Evolutionary conservation across 2,329 filamentous ascomycete species (phyloP), one percentile per base, ranked within the genome.

Genomic region (Fusarium aywerte): DNA sequence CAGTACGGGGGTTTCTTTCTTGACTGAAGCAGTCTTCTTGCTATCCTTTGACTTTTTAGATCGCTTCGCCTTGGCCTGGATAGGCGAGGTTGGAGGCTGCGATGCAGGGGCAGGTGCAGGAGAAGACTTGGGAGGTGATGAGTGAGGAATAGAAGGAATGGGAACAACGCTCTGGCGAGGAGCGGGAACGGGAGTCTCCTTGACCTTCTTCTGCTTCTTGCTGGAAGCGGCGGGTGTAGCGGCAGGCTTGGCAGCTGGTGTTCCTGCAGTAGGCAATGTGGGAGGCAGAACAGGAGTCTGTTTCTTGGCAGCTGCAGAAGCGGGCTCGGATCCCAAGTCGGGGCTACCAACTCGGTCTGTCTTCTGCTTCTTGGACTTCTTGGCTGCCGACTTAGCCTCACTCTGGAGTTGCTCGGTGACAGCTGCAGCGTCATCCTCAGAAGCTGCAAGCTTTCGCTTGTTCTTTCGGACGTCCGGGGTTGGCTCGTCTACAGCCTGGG

Each of bases 321-420:
- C 68, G 16, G 71, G 63, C 39, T 76, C 75, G 6, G 76, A 77
- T 29, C 77, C 77, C 10, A 79, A 70, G 43, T 78, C 78, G 7
- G 74, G 77, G 67, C 78, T 80, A 20, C 67, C 73, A 33, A 42
- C 55, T 50, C 76, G 73, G 39, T 66, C 68, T 35, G 75, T 76
- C 69, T 78, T 80, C 58, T 78, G 79, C 68, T 80, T 77, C 72
- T 80, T 80, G 21, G 80, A 74, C 73, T 83, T 83, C 62, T 78
- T 76, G n/a, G 75, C 71, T 5, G 76, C 76, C 9, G 75, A 76
- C 38, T 73, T 68, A 52, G 63, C 74, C 64, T 81, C 77, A 44
- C 73, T 67, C 48, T 67, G 65, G n/a, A 79, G 70, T 55, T 81
- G 79, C 57, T 76, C 71, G 7, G 76, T 71, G 12, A 75, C 75